phyloP scores from a whole-genome alignment of 257 asterid genomes.

The Catharanthus roseus region DNA sequence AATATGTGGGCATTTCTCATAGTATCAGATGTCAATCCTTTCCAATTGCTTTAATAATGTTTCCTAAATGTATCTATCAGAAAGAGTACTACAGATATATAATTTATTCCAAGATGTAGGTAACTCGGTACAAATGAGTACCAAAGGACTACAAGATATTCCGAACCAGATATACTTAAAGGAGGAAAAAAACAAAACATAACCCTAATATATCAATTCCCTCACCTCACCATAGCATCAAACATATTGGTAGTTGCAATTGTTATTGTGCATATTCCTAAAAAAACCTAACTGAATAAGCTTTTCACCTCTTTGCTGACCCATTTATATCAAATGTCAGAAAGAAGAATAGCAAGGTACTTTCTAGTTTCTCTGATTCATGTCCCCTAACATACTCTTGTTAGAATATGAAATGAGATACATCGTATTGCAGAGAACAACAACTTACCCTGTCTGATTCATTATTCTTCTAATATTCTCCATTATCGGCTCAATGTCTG shows the following conservation, averaged over 20 bases:
- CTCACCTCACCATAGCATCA: background rate
- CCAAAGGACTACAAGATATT: background rate
- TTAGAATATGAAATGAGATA: background rate
- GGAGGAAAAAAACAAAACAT: too few relatives aligned
- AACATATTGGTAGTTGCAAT: background rate
- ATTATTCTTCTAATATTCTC: constrained; percentile 64
- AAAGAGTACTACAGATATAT: background rate
- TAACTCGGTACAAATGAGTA: background rate
- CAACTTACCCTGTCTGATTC: constrained; percentile 64
- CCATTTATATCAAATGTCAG: background rate
- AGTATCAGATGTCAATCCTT: background rate
- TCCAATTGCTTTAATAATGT: background rate
- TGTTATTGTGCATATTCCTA: background rate
- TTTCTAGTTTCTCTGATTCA: background rate
- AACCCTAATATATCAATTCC: background rate
- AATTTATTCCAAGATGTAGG: background rate
- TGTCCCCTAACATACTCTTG: background rate
- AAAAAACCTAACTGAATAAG: background rate
- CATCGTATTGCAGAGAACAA: background rate
- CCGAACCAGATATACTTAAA: background rate
- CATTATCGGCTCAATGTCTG: constrained; percentile 56
- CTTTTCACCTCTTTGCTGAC: background rate
- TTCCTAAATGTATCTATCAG: too few relatives aligned
- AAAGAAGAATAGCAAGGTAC: background rate
- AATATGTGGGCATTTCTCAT: background rate